Conservation (phyloP, 2,329 filamentous ascomycete genomes). For the Biscogniauxia mediterranea region DNA sequence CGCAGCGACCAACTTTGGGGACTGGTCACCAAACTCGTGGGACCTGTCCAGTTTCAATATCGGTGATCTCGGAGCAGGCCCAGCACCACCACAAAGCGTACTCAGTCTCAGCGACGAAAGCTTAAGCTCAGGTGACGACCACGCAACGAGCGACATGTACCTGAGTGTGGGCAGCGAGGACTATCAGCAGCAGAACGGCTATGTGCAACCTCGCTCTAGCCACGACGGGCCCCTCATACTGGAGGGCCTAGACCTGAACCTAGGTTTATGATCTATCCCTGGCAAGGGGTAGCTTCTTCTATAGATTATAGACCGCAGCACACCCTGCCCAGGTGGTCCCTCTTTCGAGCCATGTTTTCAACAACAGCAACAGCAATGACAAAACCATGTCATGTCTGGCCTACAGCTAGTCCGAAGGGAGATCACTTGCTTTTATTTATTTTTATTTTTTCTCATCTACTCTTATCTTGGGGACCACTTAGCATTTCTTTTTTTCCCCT, state of each 20-base stretch:
- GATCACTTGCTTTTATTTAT: neutral
- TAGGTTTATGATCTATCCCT: slow-evolving; percentile 20
- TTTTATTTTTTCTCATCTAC: neutral
- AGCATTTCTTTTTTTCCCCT: neutral
- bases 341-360: neutral
- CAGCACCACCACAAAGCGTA: slow-evolving; percentile 49
- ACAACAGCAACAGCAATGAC: neutral
- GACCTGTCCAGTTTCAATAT: slow-evolving; percentile 52
- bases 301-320: neutral
- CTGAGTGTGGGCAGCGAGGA: slow-evolving; percentile 41
- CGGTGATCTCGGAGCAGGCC: slow-evolving; percentile 42
- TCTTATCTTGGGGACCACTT: neutral
- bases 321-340: neutral
- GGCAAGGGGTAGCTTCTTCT: neutral
- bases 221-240: slow-evolving; percentile 26
- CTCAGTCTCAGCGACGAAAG: slow-evolving; percentile 58
- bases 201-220: slow-evolving; percentile 13
- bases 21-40: slow-evolving; percentile 60
- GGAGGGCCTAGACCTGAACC: slow-evolving; percentile 25
- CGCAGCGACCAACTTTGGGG: slow-evolving; percentile 36
- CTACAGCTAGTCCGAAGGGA: neutral
- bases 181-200: slow-evolving; percentile 21
- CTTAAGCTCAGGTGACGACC: slow-evolving; percentile 54
- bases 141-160: slow-evolving; percentile 45
- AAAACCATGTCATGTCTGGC: neutral